These are phyloP conservation scores for Gomphus bonarii DNA, from an alignment of 1,284 basidiomycete species.

Conservation along the genomic window DNA sequence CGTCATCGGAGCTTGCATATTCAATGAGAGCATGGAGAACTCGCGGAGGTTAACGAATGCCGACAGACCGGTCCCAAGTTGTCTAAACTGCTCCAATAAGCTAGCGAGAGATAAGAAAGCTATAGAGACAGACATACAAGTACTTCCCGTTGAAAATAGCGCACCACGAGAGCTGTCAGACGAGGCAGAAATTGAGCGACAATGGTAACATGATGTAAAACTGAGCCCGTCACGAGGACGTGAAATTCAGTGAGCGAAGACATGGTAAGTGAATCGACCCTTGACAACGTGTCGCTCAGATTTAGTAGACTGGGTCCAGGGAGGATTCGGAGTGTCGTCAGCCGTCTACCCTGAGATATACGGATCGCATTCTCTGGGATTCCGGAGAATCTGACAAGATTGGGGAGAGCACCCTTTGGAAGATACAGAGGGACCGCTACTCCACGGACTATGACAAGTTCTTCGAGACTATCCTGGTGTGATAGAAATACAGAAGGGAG, in stretches of 20 bases:
- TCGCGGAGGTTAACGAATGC: background rate
- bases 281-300: background rate
- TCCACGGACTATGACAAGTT: background rate
- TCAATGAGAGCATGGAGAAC: constrained; percentile 1
- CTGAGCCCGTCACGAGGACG: constrained; percentile 1
- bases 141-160: background rate
- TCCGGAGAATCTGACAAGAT: constrained; percentile 1
- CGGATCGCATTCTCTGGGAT: constrained; percentile 3
- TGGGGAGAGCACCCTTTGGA: background rate
- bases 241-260: background rate
- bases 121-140: background rate
- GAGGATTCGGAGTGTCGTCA: background rate
- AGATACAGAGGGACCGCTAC: background rate
- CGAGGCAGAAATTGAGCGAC: background rate
- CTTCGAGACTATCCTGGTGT: background rate
- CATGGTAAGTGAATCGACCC: background rate
- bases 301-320: background rate
- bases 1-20: background rate
- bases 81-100: background rate
- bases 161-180: background rate
- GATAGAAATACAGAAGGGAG: constrained; percentile 1
- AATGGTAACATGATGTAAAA: background rate
- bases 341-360: background rate
- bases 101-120: background rate
- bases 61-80: background rate